Evolutionary conservation across 108 stramenopile species (phyloP), one percentile per base, ranked within the genome.

Genomic region (Chaetoceros tenuissimus): DNA sequence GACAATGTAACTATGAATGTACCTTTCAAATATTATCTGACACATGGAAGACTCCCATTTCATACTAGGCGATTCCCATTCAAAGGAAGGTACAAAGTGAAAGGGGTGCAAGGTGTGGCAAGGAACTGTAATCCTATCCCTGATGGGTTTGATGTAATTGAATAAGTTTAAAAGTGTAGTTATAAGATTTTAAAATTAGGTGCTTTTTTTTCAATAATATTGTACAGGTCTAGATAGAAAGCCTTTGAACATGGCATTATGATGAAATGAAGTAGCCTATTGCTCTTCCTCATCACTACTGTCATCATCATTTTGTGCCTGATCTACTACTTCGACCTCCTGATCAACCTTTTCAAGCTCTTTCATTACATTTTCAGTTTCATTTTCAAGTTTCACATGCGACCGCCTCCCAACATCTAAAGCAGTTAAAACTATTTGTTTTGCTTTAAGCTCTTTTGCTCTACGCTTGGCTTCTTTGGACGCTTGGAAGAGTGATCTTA

Each of bases 381-480:
- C 81, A 2, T 51, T 69, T 62, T 83, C 87, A 23, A 92, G 74
- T 54, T 87, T 88, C 7, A 80, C 72, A 67, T 92, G 91, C 47
- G 74, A 87, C 54, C 82, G 65, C 13, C 73, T 66, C 25, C 91
- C 91, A 26, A 88, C 87, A 51, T 89, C 87, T 21, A 88, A 50
- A 0, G 91, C 91, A 3, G 83, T 84, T 3, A 72, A 67, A 44
- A 92, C 81, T 28, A 89, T 85, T 3, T 77, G 80, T 51, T 88
- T 88, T 28, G 91, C 91, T 25, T 87, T 84, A 10, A 92, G 70
- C 51, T 86, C 87, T 51, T 80, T 77, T 46, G 78, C 78, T 2
- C 87, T 73, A 18, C 72, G 69, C 19, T 77, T 63, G 27, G 83
- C 85, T 51, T 84, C 84, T 47, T 92, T 75, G 10, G 79, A 81